Evolutionary conservation across 495 filamentous ascomycete species (phyloP), one percentile per base, ranked within the genome.

Genomic region (Acidomyces sp.): DNA sequence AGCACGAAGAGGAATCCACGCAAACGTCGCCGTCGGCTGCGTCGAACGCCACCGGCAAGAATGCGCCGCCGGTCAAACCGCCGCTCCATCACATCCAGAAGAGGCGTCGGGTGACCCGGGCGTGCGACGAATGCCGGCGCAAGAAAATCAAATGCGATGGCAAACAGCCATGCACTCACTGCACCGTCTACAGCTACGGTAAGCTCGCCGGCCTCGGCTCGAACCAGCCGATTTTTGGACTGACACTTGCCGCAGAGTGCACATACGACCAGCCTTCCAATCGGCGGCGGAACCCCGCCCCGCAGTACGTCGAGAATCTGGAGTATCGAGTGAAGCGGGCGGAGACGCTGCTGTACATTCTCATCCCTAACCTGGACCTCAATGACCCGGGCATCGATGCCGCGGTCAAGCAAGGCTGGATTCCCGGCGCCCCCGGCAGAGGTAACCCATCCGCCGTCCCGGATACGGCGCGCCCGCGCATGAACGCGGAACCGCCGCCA

Each of bases 101-200:
- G 62, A 71, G 87, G 33, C 72, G 87, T 17, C 68, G 87, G 55
- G 87, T 95, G 21, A 93, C 85, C 28, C 70, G 87, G 41, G 87
- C 87, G 13, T 95, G 87, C 65, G 90, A 96, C 56, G 92, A 97
- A 57, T 97, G 87, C 56, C 73, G 90, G 34, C 70, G 90, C 51
- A 97, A 97, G 62, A 97, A 97, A 62, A 95, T 96, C 59, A 97
- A 95, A 61, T 96, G 88, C 54, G 88, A 95, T 56, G 90, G 90
- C 42, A 93, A 93, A 62, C 86, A 94, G 60, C 92, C 90, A 6
- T 97, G 90, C 60, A 93, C 90, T 2, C 90, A 95, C 60, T 97
- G 90, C 62, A 92, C 85, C 5, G 85, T 95, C 26, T 96, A 97
- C 62, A 93, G 83, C 60, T 97, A 96, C 67, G 90, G 90, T 97